phyloP scores from a whole-genome alignment of 2,329 filamentous ascomycete species.

The Blumeria hordei region DNA sequence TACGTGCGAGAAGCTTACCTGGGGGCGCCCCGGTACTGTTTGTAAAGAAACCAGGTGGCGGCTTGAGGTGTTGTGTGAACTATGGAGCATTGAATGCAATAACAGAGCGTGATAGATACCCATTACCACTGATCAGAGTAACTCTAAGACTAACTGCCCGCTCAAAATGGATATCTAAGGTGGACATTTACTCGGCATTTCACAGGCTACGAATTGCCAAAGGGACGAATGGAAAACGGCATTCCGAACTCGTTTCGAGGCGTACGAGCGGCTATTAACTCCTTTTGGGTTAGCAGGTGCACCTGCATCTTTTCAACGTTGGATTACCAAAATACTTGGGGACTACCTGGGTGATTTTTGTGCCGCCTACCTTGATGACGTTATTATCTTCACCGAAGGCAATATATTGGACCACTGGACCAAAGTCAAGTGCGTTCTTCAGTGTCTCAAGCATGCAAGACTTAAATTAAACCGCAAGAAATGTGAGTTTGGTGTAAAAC shows the following conservation, averaged over 20 bases:
- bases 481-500: background rate
- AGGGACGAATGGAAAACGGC: background rate
- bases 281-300: background rate
- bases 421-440: background rate
- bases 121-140: background rate
- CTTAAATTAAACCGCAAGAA: background rate
- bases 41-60: background rate
- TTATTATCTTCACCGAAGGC: background rate
- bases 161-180: background rate
- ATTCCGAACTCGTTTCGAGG: background rate
- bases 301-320: background rate
- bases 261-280: background rate
- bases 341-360: background rate
- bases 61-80: too few species aligned
- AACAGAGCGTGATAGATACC: too few species aligned
- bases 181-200: background rate
- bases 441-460: background rate
- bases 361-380: background rate
- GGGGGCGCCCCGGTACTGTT: conserved; percentile 1
- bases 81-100: too few species aligned
- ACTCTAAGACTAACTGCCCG: too few species aligned
- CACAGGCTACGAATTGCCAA: conserved; percentile 1
- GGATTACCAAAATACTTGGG: background rate
- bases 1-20: background rate
- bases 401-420: background rate